Percentiles rank a stretch among this genome's conserved stretches.
These are phyloP conservation scores for Fusarium denticulatum DNA, from an alignment of 2,329 filamentous ascomycete species.

Conservation along the genomic window DNA sequence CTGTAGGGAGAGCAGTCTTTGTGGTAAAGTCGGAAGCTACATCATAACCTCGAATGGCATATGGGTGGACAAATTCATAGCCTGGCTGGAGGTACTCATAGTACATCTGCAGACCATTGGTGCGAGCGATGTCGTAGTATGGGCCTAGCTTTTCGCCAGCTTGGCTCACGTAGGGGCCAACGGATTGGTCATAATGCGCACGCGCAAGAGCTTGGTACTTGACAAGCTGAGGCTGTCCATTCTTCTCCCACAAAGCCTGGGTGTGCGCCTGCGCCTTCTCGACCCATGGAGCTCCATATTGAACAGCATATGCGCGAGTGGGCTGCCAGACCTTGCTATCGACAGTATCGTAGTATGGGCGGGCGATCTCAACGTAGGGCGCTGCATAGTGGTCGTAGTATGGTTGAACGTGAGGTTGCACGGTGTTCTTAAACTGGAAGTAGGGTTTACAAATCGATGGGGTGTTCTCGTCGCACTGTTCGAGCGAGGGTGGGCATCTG, in stretches of 20 bases:
- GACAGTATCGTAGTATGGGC: constrained; percentile 76
- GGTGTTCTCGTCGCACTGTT: constrained; percentile 73
- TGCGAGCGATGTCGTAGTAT: constrained; percentile 75
- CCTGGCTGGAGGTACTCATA: constrained; percentile 78
- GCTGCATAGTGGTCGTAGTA: constrained; percentile 88
- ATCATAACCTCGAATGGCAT: constrained; percentile 74
- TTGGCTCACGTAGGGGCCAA: constrained; percentile 79
- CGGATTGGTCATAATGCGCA: constrained; percentile 72
- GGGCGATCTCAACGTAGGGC: constrained; percentile 80
- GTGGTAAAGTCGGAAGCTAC: constrained; percentile 73
- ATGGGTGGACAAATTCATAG: constrained; percentile 79
- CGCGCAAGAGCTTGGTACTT: constrained; percentile 70
- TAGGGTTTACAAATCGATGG: constrained; percentile 87
- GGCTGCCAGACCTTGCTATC: constrained; percentile 76
- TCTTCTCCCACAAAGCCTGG: constrained; percentile 80
- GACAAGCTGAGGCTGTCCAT: constrained; percentile 77
- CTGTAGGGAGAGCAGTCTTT: constrained; percentile 76
- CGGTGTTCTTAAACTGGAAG: constrained; percentile 68
- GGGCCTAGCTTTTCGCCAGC: constrained; percentile 69
- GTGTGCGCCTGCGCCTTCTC: constrained; percentile 73
- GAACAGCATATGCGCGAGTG: constrained; percentile 70
- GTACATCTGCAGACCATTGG: constrained; percentile 73
- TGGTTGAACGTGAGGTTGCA: constrained; percentile 80
- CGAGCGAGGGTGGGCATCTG: constrained; percentile 78
- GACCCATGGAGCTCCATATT: constrained; percentile 79